Conservation (phyloP, 805 yeast genomes). For the Metschnikowia lochheadii region DNA sequence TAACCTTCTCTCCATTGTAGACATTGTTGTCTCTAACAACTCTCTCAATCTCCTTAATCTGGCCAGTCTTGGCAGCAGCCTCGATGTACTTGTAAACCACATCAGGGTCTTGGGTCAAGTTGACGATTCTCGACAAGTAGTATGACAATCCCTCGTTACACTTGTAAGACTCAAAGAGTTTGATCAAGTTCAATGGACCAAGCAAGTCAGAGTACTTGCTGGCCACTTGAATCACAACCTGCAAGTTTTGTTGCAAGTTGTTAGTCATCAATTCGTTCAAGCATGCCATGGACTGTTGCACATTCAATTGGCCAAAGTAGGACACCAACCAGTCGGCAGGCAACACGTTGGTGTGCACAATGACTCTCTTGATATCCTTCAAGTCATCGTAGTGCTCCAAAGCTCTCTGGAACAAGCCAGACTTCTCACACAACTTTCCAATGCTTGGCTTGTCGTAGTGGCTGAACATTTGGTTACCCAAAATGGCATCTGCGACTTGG, state of each 20-base stretch:
- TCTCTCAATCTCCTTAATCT: slow-evolving; percentile 91
- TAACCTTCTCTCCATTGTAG: slow-evolving; percentile 95
- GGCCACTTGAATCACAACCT: slow-evolving; percentile 92
- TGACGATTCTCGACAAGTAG: slow-evolving; percentile 89
- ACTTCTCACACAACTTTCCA: slow-evolving; percentile 89
- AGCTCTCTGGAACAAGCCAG: slow-evolving; percentile 95
- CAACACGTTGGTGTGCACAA: slow-evolving; percentile 78
- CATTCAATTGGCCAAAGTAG: slow-evolving; percentile 90
- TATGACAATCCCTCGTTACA: slow-evolving; percentile 92
- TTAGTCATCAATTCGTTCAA: slow-evolving; percentile 77
- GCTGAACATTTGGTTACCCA: slow-evolving; percentile 92
- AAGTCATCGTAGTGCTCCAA: slow-evolving; percentile 93
- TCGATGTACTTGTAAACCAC: slow-evolving; percentile 95
- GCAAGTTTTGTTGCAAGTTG: slow-evolving; percentile 82
- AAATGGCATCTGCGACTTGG: slow-evolving; percentile 98
- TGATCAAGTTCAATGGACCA: slow-evolving; percentile 80
- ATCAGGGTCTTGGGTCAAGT: slow-evolving; percentile 88
- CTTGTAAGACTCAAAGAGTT: slow-evolving; percentile 89
- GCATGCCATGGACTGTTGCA: slow-evolving; percentile 87
- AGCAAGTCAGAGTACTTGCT: slow-evolving; percentile 92
- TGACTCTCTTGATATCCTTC: slow-evolving; percentile 91
- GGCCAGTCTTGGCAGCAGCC: slow-evolving; percentile 87
- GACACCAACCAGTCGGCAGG: slow-evolving; percentile 92
- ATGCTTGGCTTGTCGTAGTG: slow-evolving; percentile 93
- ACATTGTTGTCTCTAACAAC: slow-evolving; percentile 90